Evolutionary conservation across 2,329 filamentous ascomycete genomes (phyloP).

Genomic region (Blastomyces gilchristii): DNA sequence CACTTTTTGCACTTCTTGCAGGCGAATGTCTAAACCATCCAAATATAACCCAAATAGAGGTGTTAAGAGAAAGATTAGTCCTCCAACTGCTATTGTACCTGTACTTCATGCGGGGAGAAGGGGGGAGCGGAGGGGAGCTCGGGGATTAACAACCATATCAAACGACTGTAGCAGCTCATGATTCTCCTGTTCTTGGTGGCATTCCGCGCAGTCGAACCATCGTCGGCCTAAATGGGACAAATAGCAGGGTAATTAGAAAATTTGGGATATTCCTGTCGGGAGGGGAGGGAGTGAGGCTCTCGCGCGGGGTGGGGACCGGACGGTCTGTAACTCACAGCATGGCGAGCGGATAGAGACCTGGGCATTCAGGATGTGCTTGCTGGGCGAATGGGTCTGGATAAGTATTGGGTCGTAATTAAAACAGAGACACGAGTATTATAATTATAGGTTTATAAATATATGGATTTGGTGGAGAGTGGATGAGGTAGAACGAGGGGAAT

Average conservation of each 20-base stretch:
- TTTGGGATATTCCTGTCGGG: neutral
- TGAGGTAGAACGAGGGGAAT: neutral
- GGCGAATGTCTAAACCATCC: conserved; percentile 52
- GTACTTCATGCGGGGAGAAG: neutral
- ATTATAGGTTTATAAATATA: neutral
- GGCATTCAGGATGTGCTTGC: conserved; percentile 97
- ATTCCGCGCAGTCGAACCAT: conserved; percentile 98
- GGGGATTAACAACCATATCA: conserved; percentile 56
- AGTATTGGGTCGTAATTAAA: neutral
- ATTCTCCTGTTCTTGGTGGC: conserved; percentile 69
- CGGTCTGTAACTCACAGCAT: conserved; percentile 58
- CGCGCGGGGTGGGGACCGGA: neutral
- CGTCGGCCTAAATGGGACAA: conserved; percentile 27
- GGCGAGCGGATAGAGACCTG: conserved; percentile 92
- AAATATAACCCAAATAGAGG: neutral
- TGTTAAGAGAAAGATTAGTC: neutral
- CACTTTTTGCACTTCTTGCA: conserved; percentile 99
- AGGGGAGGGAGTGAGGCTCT: neutral
- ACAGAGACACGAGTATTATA: neutral
- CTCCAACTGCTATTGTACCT: neutral
- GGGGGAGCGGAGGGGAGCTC: conserved; percentile 11
- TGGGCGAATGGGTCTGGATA: conserved; percentile 30
- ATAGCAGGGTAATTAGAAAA: neutral
- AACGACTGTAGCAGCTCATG: conserved; percentile 66
- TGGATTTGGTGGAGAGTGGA: neutral